A percentile compares a stretch with the other conserved stretches of the same genome.
These are phyloP conservation scores for Syzygium aromaticum DNA, from an alignment of 345 rosid genomes.

Conservation along the genomic window DNA sequence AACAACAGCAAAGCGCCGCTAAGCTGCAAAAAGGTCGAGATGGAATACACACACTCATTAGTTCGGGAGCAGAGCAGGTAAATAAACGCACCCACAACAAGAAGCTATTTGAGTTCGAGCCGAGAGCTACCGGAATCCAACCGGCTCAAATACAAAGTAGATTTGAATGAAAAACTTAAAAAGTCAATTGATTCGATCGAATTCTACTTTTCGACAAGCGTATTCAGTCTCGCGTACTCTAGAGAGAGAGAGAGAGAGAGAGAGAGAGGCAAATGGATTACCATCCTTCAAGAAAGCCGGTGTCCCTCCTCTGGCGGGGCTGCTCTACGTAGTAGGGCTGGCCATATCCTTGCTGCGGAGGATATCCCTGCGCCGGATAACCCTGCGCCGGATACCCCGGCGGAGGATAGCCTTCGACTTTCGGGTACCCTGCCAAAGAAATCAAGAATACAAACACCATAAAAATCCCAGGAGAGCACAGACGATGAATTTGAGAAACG, in stretches of 20 bases:
- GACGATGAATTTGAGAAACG: background rate
- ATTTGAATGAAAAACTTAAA: background rate
- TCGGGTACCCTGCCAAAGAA: background rate
- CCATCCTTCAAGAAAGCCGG: conserved; percentile 64
- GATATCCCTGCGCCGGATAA: conserved; percentile 37
- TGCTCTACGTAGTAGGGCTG: conserved; percentile 23
- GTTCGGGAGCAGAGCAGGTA: background rate
- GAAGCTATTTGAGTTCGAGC: background rate
- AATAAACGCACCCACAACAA: background rate
- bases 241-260: too few relatives aligned
- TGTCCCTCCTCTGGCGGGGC: conserved; percentile 20
- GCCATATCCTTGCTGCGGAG: conserved; percentile 3
- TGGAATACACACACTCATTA: background rate
- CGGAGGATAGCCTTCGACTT: conserved; percentile 27
- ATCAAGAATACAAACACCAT: too few relatives aligned
- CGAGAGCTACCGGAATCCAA: background rate
- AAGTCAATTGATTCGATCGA: background rate
- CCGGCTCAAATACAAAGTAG: background rate
- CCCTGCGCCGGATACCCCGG: conserved; percentile 24
- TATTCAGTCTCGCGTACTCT: background rate
- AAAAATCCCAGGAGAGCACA: background rate
- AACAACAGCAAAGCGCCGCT: conserved; percentile 73
- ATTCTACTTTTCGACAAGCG: background rate
- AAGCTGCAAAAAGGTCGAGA: conserved; percentile 30
- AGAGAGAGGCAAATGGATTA: background rate